A percentile compares a stretch with the other conserved stretches of the same genome.
Conservation (phyloP, 2,329 filamentous ascomycete species). For the Epichloe coenophiala region DNA sequence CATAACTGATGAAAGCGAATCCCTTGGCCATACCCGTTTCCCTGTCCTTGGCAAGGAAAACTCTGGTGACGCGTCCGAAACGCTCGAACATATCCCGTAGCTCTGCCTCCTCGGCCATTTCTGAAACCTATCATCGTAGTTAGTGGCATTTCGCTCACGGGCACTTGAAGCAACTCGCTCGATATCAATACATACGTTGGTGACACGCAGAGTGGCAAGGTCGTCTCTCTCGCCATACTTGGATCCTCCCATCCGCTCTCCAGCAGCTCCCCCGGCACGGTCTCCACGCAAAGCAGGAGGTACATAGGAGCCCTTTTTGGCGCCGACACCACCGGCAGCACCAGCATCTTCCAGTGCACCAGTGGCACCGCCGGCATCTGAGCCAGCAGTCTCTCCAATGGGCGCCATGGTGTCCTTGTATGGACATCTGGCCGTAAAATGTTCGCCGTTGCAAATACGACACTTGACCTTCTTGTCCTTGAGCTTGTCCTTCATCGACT, state of each 20-base stretch:
- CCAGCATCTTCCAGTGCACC: conserved; percentile 37
- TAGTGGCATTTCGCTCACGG: conserved; percentile 14
- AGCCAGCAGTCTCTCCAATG: conserved; percentile 45
- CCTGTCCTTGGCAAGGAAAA: conserved; percentile 95
- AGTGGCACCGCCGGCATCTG: conserved; percentile 35
- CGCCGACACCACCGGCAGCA: conserved; percentile 37
- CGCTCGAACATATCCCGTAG: conserved; percentile 96
- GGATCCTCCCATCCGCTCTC: conserved; percentile 69
- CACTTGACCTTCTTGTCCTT: conserved; percentile 99
- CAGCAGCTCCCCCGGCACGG: conserved; percentile 37
- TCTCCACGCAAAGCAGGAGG: conserved; percentile 81
- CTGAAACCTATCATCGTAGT: conserved; percentile 54
- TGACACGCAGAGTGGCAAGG: conserved; percentile 88
- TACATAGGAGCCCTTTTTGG: conserved; percentile 75
- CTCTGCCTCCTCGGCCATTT: conserved; percentile 93
- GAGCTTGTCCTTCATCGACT: conserved; percentile 66
- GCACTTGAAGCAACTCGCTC: not conserved
- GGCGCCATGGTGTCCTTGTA: conserved; percentile 99
- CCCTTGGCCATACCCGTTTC: conserved; percentile 95
- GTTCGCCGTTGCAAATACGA: conserved; percentile 95
- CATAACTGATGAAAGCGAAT: conserved; percentile 97
- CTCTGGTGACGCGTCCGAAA: conserved; percentile 89
- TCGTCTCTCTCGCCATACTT: conserved; percentile 93
- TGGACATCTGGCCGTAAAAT: conserved; percentile 97
- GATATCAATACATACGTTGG: conserved; percentile 60